Percentiles rank a stretch among this genome's conserved stretches.
Conservation (phyloP, 2,329 filamentous ascomycete genomes). For the Paecilomyces fulvus region DNA sequence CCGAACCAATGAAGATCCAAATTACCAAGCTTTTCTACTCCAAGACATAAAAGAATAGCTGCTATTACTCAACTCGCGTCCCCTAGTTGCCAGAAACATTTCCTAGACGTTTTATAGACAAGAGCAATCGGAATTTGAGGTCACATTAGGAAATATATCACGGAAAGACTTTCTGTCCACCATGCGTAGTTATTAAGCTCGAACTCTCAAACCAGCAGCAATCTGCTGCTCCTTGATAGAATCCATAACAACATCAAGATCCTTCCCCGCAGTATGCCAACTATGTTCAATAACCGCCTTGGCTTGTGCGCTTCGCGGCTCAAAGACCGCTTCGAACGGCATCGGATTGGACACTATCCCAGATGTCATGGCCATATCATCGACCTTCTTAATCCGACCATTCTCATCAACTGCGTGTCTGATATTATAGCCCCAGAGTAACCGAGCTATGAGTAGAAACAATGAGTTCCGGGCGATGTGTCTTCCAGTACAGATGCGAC, state of each 20-base stretch:
- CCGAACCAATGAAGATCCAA: too few relatives aligned
- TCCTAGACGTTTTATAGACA: too few relatives aligned
- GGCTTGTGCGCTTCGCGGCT: constrained; percentile 13
- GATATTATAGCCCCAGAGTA: constrained; percentile 38
- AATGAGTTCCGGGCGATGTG: constrained; percentile 26
- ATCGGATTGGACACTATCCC: constrained; percentile 16
- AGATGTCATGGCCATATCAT: constrained; percentile 14
- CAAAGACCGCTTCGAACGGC: constrained; percentile 18
- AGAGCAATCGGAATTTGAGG: too few relatives aligned
- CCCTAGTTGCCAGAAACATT: too few relatives aligned
- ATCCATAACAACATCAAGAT: constrained; percentile 10
- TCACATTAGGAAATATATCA: too few relatives aligned
- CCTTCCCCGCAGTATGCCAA: constrained; percentile 12
- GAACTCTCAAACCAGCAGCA: constrained; percentile 1
- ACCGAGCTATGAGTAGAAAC: constrained; percentile 49
- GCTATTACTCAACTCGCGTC: too few relatives aligned
- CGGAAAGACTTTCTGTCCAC: too few relatives aligned
- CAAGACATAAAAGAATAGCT: too few relatives aligned
- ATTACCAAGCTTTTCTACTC: too few relatives aligned
- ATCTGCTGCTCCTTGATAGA: constrained; percentile 4
- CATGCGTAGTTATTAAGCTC: background rate
- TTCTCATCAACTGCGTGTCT: constrained; percentile 1
- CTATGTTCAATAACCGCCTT: constrained; percentile 11
- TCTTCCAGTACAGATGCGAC: constrained; percentile 38
- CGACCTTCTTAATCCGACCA: constrained; percentile 16